Base-by-base conservation (phyloP, 2,329 filamentous ascomycete genomes). In the Sclerotinia nivalis region DNA sequence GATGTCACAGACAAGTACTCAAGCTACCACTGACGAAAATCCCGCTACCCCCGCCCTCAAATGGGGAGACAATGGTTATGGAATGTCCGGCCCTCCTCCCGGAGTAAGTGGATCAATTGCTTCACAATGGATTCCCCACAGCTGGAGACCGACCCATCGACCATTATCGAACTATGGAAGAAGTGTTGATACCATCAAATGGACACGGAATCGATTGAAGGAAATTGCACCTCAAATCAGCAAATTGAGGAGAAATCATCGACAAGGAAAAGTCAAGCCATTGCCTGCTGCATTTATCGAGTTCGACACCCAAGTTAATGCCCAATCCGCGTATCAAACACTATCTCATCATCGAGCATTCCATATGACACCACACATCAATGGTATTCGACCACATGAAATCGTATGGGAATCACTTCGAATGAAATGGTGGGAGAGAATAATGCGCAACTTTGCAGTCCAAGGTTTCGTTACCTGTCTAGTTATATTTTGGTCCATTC, bases 401-500 rank as follows among this genome's bases (percentile, higher is more conserved):
- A 83, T 91, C 47, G 85, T 90, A 75, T 91, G 89, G 89, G 80
- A 81, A n/a, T 90, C 90, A 75, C 79, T 91, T 55, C 83, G 84
- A 37, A 87, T 91, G 75, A 85, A 84, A 72, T 86, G 87, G 88
- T 86, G 85, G 84, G 83, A 88, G 77, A 80, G 86, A 71, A 82
- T 90, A 73, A 76, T 90, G 74, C 83, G 87, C 71, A 80, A 85
- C 76, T 79, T 84, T 75, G 76, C 80, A 65, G 82, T 85, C 2
- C 80, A 85, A 66, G 81, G 81, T 22, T 83, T 88, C 43, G 84
- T 91, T 34, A 80, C 83, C 22, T 83, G 82, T 2, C 80, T 89
- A 69, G 86, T 91, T 72, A 80, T 90, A 64, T 91, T 91, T 80
- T 91, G 89, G 88, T 86, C 88, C 4, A 85, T 91, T 66, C 89